A percentile compares a stretch with the other conserved stretches of the same genome.
Evolutionary conservation across 1,284 basidiomycete genomes (phyloP).

Genomic region (Pseudozyma thailandica): DNA sequence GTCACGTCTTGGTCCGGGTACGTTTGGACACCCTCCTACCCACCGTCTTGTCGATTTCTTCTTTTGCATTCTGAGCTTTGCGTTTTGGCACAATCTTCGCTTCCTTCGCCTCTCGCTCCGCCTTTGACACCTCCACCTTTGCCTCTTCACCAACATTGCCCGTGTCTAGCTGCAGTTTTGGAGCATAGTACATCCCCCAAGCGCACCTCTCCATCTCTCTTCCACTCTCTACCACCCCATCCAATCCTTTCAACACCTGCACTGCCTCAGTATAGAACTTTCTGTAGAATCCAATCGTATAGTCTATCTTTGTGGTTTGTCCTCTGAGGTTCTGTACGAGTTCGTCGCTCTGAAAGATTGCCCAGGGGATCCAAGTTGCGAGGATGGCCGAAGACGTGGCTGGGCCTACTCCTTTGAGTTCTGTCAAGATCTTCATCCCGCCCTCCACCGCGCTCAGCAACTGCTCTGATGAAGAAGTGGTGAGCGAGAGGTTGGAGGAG

Average conservation of each 20-base stretch:
- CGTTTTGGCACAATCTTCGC: background rate
- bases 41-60: background rate
- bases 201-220: slow-evolving; percentile 18
- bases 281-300: slow-evolving; percentile 19
- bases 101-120: background rate
- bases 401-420: slow-evolving; percentile 35
- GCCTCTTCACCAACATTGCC: background rate
- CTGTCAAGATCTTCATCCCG: slow-evolving; percentile 19
- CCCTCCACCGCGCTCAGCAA: background rate
- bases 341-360: slow-evolving; percentile 29
- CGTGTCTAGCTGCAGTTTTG: background rate
- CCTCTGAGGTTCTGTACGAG: slow-evolving; percentile 2
- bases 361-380: slow-evolving; percentile 9
- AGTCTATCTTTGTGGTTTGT: slow-evolving; percentile 4
- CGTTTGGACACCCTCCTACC: slow-evolving; percentile 11
- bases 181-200: slow-evolving; percentile 17
- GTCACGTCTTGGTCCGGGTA: slow-evolving; percentile 2
- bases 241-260: background rate
- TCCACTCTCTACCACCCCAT: background rate
- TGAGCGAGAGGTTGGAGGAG: background rate
- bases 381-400: slow-evolving; percentile 35
- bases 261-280: slow-evolving; percentile 10
- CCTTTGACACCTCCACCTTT: background rate
- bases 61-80: background rate
- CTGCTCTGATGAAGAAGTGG: background rate